Conservation (phyloP, 352 stramenopile genomes). For the Globisporangium nagaii region DNA sequence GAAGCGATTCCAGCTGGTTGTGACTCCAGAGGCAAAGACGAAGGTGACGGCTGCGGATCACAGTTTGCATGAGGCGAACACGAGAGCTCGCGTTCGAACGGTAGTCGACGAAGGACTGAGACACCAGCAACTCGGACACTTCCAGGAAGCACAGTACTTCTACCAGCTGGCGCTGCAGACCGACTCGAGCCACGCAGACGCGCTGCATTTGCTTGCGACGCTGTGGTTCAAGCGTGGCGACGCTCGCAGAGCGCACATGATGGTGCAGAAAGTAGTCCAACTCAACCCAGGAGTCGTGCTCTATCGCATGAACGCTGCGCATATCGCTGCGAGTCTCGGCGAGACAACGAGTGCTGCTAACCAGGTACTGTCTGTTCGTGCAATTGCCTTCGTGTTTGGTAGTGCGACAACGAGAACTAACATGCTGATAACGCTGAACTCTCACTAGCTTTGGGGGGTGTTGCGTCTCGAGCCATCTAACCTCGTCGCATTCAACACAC, state of each 20-base stretch:
- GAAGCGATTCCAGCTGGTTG: constrained; percentile 31
- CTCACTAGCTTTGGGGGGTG: constrained; percentile 1
- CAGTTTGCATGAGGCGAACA: background rate
- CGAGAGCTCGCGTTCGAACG: constrained; percentile 7
- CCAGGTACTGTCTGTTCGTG: background rate
- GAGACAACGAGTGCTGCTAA: background rate
- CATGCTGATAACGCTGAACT: background rate
- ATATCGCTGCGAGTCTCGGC: background rate
- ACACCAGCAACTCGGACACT: constrained; percentile 21
- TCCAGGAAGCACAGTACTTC: constrained; percentile 20
- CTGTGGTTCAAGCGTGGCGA: constrained; percentile 19
- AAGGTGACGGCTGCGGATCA: background rate
- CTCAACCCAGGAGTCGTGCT: constrained; percentile 18
- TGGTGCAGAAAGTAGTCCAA: constrained; percentile 17
- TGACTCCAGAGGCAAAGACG: constrained; percentile 19
- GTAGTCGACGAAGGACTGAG: constrained; percentile 20
- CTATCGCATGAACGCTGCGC: constrained; percentile 17
- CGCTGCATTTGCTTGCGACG: constrained; percentile 44
- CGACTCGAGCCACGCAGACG: constrained; percentile 17
- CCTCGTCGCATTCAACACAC: constrained; percentile 17
- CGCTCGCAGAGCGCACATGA: constrained; percentile 8
- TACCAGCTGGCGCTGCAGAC: constrained; percentile 19
- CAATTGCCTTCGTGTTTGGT: too few species aligned
- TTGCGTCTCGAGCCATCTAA: constrained; percentile 18
- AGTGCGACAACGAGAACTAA: too few species aligned